Base-by-base conservation (phyloP, 176 grass and related monocot genomes). In the Avena sativa region DNA sequence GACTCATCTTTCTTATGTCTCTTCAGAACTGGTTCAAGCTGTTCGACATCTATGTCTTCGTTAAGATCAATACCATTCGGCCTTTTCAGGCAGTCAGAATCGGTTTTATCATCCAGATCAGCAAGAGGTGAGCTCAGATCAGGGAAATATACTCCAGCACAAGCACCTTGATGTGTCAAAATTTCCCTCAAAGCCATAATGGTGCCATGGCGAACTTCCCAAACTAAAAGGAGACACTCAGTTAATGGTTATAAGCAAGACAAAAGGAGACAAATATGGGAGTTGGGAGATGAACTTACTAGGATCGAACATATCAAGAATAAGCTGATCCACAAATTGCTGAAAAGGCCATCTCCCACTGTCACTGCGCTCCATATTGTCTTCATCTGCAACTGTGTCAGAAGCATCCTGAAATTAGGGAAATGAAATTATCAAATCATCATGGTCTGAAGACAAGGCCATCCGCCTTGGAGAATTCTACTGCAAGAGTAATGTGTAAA, bases 161-260 rank as follows among this genome's bases (percentile, higher is more conserved):
- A 99, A 80, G 90, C 89, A 77, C 97, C 97, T 93, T 99, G 97
- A 92, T 99, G 87, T 1, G 94, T 96, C 90, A 96, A 87, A 85
- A 99, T 99, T 91, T 99, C 97, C 87, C 97, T 99, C 79, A 99
- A 89, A 78, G 94, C 97, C 97, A 99, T 99, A 76, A 96, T 93
- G 53, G 87, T 84, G 77, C 97, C 97, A 88, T 99, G 97, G 73
- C 97, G 94, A 83, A 99, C 90, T 92, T 99, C 97, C 97, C 97
- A 99, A 81, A 94, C 94, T 99, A 91, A 23, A 57, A 85, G 64
- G 79, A 49, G 87, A 89, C 32, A 83, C 2, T n/a, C 68, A 89
- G 21, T 69, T 48, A 82, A 70, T 77, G 88, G 62, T 12, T 88
- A 62, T 50, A 81, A 84, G 56, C 19, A 76, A 86, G n/a, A 90